phyloP scores from a whole-genome alignment of 2,329 filamentous ascomycete species.

The Aspergillus piperis region DNA sequence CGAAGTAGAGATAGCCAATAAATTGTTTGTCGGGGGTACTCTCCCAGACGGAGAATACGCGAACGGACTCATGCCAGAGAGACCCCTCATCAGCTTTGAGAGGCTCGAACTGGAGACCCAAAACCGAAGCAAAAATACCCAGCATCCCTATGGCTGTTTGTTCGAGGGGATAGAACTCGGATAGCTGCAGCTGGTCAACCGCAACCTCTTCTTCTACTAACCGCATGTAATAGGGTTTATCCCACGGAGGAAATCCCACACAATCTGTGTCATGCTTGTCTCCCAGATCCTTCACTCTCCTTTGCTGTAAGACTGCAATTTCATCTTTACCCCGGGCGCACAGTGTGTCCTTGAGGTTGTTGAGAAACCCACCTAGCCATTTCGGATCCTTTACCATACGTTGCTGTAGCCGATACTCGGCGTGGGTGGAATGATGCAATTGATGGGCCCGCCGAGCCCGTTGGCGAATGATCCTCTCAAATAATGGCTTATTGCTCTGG shows the following conservation, averaged over 20 bases:
- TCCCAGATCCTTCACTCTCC: not conserved
- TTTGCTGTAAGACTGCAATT: not conserved
- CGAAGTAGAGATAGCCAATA: not conserved
- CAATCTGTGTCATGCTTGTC: not conserved
- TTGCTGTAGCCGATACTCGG: not conserved
- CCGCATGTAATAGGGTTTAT: not conserved
- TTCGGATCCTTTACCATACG: not conserved
- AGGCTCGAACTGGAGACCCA: not conserved
- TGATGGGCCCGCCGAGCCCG: not conserved
- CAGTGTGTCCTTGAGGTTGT: not conserved
- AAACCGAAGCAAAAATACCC: not conserved
- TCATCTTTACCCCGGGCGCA: not conserved
- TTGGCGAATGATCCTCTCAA: not conserved
- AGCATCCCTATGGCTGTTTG: not conserved
- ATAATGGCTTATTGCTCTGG: not conserved
- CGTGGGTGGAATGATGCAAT: not conserved
- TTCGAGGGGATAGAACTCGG: not conserved
- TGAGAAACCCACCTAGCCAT: not conserved
- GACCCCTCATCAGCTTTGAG: not conserved
- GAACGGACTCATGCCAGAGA: not conserved
- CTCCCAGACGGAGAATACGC: not conserved
- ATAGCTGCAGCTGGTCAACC: not conserved
- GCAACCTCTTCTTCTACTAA: not conserved
- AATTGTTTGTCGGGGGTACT: too few species aligned
- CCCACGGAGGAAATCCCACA: not conserved